Evolutionary conservation across 148 eudicot species (phyloP).

Genomic region (Diospyros lotus): DNA sequence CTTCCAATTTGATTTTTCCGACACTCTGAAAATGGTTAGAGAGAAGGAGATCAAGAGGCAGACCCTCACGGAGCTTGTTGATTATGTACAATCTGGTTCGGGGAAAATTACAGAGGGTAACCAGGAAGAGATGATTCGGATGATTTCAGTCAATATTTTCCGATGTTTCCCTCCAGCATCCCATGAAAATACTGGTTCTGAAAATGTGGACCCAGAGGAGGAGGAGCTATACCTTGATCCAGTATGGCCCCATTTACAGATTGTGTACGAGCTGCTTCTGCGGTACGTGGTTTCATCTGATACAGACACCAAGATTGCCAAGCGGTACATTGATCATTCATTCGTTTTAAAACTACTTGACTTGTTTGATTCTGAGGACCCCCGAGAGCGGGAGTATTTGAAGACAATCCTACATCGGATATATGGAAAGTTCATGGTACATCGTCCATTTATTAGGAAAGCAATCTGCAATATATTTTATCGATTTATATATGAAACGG

Average conservation of each 20-base stretch:
- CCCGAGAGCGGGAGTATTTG: slow-evolving; percentile 64
- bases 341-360: slow-evolving; percentile 63
- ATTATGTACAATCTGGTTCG: slow-evolving; percentile 56
- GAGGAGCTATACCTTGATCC: slow-evolving; percentile 69
- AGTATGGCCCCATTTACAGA: slow-evolving; percentile 72
- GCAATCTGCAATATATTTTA: slow-evolving; percentile 62
- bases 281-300: slow-evolving; percentile 65
- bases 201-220: slow-evolving; percentile 56
- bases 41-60: slow-evolving; percentile 76
- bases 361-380: slow-evolving; percentile 71
- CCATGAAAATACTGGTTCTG: slow-evolving; percentile 60
- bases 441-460: slow-evolving; percentile 70
- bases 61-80: slow-evolving; percentile 55
- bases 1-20: slow-evolving; percentile 51
- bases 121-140: slow-evolving; percentile 64
- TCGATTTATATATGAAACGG: slow-evolving; percentile 67
- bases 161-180: slow-evolving; percentile 59
- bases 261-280: slow-evolving; percentile 63
- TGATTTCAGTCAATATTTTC: slow-evolving; percentile 62
- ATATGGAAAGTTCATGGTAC: slow-evolving; percentile 75
- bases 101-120: slow-evolving; percentile 54
- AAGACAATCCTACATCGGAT: slow-evolving; percentile 63
- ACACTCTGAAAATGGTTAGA: slow-evolving; percentile 50
- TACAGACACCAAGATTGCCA: slow-evolving; percentile 66
- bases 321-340: slow-evolving; percentile 59